Evolutionary conservation across 495 filamentous ascomycete species (phyloP).

Genomic region (Penicillium steckii): DNA sequence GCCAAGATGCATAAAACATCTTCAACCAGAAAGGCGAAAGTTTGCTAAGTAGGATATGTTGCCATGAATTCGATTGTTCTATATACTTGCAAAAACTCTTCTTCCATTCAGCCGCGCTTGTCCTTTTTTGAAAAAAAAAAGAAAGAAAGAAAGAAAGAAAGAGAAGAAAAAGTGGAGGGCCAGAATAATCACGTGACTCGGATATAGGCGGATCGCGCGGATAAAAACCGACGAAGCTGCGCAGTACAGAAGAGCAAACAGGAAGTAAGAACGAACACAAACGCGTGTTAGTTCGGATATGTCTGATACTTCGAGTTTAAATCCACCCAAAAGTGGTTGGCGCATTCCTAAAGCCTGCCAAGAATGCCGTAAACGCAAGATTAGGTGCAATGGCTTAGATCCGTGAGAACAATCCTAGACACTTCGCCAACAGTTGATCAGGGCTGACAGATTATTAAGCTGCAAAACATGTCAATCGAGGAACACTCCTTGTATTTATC

Average conservation of each 20-base stretch:
- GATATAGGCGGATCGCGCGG: conserved; percentile 23
- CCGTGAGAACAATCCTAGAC: conserved; percentile 23
- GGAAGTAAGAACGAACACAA: neutral
- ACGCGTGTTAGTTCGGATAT: conserved; percentile 17
- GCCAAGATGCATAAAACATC: too few relatives aligned
- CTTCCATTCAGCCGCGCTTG: too few relatives aligned
- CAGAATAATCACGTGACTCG: conserved; percentile 14
- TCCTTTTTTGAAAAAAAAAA: too few relatives aligned
- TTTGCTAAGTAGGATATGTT: too few relatives aligned
- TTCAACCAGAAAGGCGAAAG: too few relatives aligned
- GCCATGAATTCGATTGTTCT: too few relatives aligned
- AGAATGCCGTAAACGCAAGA: conserved; percentile 45
- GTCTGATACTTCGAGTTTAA: conserved; percentile 27
- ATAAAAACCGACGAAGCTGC: conserved; percentile 2
- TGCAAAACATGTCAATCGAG: conserved; percentile 42
- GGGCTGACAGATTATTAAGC: conserved; percentile 6
- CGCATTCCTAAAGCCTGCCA: conserved; percentile 45
- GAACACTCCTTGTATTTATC: conserved; percentile 36
- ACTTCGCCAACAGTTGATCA: neutral
- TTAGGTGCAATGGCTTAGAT: conserved; percentile 40
- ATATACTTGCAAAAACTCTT: too few relatives aligned
- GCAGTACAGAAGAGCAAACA: conserved; percentile 7
- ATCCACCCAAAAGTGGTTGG: conserved; percentile 25
- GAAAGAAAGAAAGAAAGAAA: neutral
- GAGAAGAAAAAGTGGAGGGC: neutral